Evolutionary conservation across 2,329 filamentous ascomycete species (phyloP).

Genomic region (Teratosphaeria destructans): DNA sequence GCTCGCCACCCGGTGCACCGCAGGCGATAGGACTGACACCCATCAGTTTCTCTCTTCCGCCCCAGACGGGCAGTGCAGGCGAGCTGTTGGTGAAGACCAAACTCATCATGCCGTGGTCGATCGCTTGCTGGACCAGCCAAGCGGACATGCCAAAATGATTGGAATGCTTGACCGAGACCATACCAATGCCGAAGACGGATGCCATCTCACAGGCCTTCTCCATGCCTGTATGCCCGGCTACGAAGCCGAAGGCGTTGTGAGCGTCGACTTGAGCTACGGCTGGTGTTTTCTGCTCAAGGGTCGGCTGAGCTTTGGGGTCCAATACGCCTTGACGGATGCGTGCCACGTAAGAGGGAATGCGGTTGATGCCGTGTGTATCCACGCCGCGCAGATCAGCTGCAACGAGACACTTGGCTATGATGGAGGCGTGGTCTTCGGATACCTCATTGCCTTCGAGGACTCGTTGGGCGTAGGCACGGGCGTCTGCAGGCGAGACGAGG

Average conservation of each 20-base stretch:
- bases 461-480: slow-evolving; percentile 38
- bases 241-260: slow-evolving; percentile 64
- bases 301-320: slow-evolving; percentile 49
- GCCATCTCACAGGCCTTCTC: slow-evolving; percentile 57
- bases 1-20: slow-evolving; percentile 56
- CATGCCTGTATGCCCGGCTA: slow-evolving; percentile 60
- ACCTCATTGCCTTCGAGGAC: slow-evolving; percentile 55
- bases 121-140: slow-evolving; percentile 67
- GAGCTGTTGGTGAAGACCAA: slow-evolving; percentile 52
- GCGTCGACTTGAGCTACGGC: slow-evolving; percentile 60
- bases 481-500: slow-evolving; percentile 20
- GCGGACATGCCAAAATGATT: slow-evolving; percentile 81
- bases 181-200: slow-evolving; percentile 56
- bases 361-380: slow-evolving; percentile 69
- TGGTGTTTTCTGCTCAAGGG: slow-evolving; percentile 53
- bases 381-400: slow-evolving; percentile 68
- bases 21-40: slow-evolving; percentile 67
- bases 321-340: slow-evolving; percentile 62
- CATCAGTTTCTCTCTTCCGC: slow-evolving; percentile 57
- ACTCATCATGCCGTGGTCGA: slow-evolving; percentile 59
- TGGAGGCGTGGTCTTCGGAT: slow-evolving; percentile 45
- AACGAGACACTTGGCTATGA: slow-evolving; percentile 58
- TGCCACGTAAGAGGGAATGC: slow-evolving; percentile 67
- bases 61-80: slow-evolving; percentile 62
- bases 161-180: slow-evolving; percentile 64